Evolutionary conservation across 495 filamentous ascomycete species (phyloP), one percentile per base, ranked within the genome.

Genomic region (Hypoxylon perforatum): DNA sequence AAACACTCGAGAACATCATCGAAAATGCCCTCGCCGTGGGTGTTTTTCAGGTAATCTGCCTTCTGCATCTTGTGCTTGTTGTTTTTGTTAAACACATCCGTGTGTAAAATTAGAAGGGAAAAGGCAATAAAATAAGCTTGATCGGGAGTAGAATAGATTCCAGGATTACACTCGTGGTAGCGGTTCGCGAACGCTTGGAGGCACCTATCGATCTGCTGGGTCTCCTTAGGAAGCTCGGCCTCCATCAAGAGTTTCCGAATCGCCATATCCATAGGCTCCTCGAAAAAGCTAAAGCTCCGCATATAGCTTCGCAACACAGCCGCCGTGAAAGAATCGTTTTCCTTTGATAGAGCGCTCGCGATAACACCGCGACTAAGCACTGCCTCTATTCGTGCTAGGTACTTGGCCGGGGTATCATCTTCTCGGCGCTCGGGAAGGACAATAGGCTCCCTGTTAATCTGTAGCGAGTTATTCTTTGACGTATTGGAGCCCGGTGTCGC

Each of bases 51-150:
- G 75, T 99, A 99, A 61, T 98, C 95, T 0, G 83, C 82, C 68
- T 96, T 96, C 74, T 97, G 93, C 95, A 99, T 99, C 77, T 98
- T 99, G 70, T 94, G 87, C 78, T 97, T 98, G 76, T 98, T 98
- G 81, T 97, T 98, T 76, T 94, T 97, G 82, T 99, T 99, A 86
- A 97, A 97, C 10, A 96, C 92, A 74, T 99, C 95, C 0, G 95
- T 97, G 69, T 99, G 95, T 15, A 99, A 81, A 64, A 99, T 97
- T 39, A 99, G 81, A 41, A 98, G 89, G 1, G 96, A 98, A 71
- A 98, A 99, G 14, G 95, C 92, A 67, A 98, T 93, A 72, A 97
- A 96, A 76, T 98, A 97, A 39, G 95, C 93, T 78, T 97, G 92
- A 67, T 98, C 95, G n/a, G 93, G 86, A 35, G 88, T 87, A 18